Conservation (phyloP, 108 stramenopile species). For the Nannochloropsis oceanica region DNA sequence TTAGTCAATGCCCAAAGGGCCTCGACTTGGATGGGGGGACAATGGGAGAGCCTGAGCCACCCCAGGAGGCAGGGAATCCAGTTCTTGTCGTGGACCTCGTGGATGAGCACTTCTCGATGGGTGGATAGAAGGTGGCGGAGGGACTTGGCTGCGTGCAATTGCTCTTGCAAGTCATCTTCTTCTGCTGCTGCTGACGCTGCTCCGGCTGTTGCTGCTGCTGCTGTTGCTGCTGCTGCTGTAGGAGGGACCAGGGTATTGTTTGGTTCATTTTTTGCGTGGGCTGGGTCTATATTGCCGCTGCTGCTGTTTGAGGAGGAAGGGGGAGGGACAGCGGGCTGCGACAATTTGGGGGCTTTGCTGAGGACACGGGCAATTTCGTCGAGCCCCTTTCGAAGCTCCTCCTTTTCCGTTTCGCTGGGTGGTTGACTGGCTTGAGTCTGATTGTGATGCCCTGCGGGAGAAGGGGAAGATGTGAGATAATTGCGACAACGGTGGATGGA, state of each 20-base stretch:
- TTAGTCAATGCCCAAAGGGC: conserved; percentile 31
- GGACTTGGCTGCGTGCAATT: conserved; percentile 17
- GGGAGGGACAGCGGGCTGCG: background rate
- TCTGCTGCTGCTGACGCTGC: no score
- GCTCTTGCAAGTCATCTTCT: background rate
- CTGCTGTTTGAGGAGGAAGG: background rate
- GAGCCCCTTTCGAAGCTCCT: background rate
- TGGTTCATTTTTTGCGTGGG: no score
- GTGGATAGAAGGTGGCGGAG: conserved; percentile 21
- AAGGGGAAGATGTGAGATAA: no score
- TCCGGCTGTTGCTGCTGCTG: no score
- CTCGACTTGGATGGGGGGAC: conserved; percentile 55
- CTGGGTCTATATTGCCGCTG: background rate
- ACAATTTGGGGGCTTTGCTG: background rate
- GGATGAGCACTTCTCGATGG: conserved; percentile 40
- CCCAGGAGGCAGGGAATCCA: conserved; percentile 59
- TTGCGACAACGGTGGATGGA: no score
- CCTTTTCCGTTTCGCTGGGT: background rate
- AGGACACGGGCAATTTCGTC: background rate
- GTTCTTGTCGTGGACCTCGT: conserved; percentile 46
- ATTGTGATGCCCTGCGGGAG: background rate
- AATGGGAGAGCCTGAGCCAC: conserved; percentile 53
- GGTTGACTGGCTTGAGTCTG: background rate
- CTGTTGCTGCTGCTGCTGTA: no score
- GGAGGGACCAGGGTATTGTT: no score